Percentiles rank a stretch among this genome's conserved stretches.
Conservation (phyloP, 306 rosid genomes). For the Fragaria iinumae region DNA sequence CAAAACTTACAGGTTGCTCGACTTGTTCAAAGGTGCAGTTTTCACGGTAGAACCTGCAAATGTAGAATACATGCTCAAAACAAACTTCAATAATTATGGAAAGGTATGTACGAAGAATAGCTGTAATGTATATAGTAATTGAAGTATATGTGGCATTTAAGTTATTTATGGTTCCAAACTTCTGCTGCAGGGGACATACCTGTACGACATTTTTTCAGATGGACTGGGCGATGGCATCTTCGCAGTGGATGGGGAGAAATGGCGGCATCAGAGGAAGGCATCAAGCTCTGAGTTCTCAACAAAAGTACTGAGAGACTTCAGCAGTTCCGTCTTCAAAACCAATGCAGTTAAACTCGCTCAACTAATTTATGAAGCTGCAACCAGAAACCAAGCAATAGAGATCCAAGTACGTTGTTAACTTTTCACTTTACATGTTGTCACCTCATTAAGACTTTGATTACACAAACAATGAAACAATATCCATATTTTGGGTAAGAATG, state of each 20-base stretch:
- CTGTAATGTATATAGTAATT: no score
- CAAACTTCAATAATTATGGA: conserved; percentile 28
- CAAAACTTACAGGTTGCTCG: conserved; percentile 16
- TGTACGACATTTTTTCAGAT: conserved; percentile 1
- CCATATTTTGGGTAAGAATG: no score
- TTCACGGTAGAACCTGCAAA: conserved; percentile 29
- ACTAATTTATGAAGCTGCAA: no score
- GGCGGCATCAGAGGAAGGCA: conserved; percentile 20
- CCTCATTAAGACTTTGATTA: no score
- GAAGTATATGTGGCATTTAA: background rate
- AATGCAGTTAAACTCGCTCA: no score
- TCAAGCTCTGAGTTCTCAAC: conserved; percentile 14
- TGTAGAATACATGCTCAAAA: conserved; percentile 32
- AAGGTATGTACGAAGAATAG: conserved; percentile 1
- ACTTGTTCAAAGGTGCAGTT: conserved; percentile 16
- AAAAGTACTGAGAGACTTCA: background rate
- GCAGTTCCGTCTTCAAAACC: no score
- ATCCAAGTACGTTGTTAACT: no score
- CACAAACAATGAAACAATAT: no score
- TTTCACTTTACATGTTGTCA: no score
- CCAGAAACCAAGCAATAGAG: no score
- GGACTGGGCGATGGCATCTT: conserved; percentile 22
- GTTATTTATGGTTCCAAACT: background rate
- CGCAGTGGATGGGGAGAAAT: conserved; percentile 12
- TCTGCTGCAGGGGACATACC: conserved; percentile 16